Percentiles rank a stretch among this genome's conserved stretches.
phyloP scores from a whole-genome alignment of 371 early-diverging fungal genomes.

The Apophysomyces variabilis region DNA sequence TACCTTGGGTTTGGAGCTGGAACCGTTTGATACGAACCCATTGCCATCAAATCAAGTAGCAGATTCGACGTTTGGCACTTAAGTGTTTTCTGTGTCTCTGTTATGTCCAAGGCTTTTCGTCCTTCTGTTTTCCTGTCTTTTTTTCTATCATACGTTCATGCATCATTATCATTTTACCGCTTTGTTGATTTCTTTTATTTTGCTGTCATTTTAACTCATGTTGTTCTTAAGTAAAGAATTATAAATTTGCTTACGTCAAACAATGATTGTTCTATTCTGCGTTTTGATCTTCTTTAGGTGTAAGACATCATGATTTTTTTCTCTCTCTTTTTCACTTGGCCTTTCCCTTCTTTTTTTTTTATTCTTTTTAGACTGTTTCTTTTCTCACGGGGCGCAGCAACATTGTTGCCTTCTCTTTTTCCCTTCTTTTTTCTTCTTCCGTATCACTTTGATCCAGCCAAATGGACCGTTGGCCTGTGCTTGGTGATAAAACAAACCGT shows the following conservation, averaged over 20 bases:
- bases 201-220: too few relatives aligned
- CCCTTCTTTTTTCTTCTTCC: too few relatives aligned
- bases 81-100: not conserved
- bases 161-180: not conserved
- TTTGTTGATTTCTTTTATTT: too few relatives aligned
- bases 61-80: not conserved
- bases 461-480: not conserved
- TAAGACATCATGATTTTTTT: not conserved
- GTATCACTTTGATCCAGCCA: not conserved
- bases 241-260: not conserved
- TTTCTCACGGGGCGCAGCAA: not conserved
- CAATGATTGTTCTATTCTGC: not conserved
- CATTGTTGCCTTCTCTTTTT: too few relatives aligned
- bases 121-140: not conserved
- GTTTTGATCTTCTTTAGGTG: not conserved
- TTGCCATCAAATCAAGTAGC: not conserved
- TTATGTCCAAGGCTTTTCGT: not conserved
- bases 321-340: not conserved
- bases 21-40: not conserved
- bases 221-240: too few relatives aligned
- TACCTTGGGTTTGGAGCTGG: not conserved
- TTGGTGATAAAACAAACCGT: constrained; percentile 1
- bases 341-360: not conserved
- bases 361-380: not conserved
- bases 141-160: not conserved